phyloP scores from a whole-genome alignment of 2,329 filamentous ascomycete genomes.

The Orbilia javanica region DNA sequence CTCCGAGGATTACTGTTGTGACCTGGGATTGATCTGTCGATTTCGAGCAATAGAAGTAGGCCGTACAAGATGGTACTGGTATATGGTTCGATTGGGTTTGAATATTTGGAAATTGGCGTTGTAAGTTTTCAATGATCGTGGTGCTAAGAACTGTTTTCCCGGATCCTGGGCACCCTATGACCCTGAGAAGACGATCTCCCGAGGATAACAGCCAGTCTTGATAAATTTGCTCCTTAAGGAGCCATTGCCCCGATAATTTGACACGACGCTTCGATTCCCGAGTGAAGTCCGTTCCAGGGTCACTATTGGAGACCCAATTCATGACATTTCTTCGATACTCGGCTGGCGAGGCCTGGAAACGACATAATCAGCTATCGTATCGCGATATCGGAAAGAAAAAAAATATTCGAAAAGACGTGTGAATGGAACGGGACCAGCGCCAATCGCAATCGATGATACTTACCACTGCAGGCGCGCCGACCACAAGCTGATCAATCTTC shows the following conservation, averaged over 20 bases:
- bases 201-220: conserved; percentile 12
- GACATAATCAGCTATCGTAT: not conserved
- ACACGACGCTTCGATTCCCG: conserved; percentile 20
- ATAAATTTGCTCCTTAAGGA: conserved; percentile 7
- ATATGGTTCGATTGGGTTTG: not conserved
- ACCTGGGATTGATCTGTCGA: conserved; percentile 20
- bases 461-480: not conserved
- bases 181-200: conserved; percentile 11
- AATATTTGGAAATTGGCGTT: not conserved
- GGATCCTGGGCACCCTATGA: conserved; percentile 35
- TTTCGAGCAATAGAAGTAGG: conserved; percentile 45
- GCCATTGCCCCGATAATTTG: conserved; percentile 25
- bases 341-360: not conserved
- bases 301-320: conserved; percentile 32
- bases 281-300: conserved; percentile 11
- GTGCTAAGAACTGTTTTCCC: conserved; percentile 48
- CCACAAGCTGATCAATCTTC: not conserved
- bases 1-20: conserved; percentile 10
- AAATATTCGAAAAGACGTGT: no score
- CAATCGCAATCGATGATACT: not conserved
- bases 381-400: no score
- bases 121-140: conserved; percentile 27
- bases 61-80: not conserved
- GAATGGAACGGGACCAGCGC: no score
- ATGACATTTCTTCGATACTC: conserved; percentile 15